These are phyloP conservation scores for Lathyrus aphaca DNA, from an alignment of 306 rosid genomes.

Conservation along the genomic window DNA sequence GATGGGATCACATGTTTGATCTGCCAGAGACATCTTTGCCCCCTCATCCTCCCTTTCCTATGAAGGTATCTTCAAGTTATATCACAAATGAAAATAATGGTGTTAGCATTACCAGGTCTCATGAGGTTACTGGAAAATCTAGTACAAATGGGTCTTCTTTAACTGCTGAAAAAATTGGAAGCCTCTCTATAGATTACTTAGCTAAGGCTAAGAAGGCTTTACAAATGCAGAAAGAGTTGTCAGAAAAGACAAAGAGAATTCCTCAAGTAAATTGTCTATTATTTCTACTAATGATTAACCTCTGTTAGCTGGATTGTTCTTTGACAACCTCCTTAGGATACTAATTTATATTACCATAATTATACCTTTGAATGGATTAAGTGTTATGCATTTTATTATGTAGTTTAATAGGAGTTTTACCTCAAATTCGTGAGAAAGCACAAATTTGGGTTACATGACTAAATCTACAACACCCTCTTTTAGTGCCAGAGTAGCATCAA, in stretches of 20 bases:
- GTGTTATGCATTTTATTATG: no score
- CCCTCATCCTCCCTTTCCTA: slow-evolving; percentile 64
- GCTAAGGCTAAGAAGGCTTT: slow-evolving; percentile 87
- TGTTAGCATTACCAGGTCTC: slow-evolving; percentile 97
- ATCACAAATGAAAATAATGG: slow-evolving; percentile 99
- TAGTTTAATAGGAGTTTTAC: no score
- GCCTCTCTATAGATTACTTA: slow-evolving; percentile 75
- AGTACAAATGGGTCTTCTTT: slow-evolving; percentile 99
- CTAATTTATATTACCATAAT: no score
- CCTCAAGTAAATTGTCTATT: slow-evolving; percentile 58
- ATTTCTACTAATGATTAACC: slow-evolving; percentile 4
- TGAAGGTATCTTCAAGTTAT: slow-evolving; percentile 96
- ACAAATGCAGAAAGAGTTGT: slow-evolving; percentile 76
- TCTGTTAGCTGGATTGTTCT: slow-evolving; percentile 20
- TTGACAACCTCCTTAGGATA: slow-evolving; percentile 40
- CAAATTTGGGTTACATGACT: no score
- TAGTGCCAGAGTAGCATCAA: no score
- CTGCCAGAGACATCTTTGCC: slow-evolving; percentile 61
- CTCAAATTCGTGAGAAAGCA: no score
- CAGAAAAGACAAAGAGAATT: slow-evolving; percentile 75
- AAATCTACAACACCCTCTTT: no score
- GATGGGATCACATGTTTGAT: no score
- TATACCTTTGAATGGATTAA: no score
- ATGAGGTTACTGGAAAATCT: slow-evolving; percentile 99
- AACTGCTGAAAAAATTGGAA: slow-evolving; percentile 89